These are phyloP conservation scores for Pseudonectria foliicola DNA, from an alignment of 2,329 filamentous ascomycete species.

Conservation along the genomic window DNA sequence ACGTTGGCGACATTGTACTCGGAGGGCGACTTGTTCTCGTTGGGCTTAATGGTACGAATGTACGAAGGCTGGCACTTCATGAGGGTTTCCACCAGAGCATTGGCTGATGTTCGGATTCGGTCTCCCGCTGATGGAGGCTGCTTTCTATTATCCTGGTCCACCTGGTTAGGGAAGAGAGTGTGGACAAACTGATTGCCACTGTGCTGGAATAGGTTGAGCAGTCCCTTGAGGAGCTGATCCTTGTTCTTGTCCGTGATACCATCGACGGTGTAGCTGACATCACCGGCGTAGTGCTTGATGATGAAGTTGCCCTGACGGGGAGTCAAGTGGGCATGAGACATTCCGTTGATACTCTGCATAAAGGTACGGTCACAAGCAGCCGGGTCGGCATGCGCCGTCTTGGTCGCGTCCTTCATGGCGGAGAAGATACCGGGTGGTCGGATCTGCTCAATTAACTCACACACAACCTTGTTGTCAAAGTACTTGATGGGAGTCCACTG, in stretches of 20 bases:
- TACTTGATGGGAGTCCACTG: conserved; percentile 99
- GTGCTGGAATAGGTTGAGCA: conserved; percentile 77
- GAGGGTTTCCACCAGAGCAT: conserved; percentile 86
- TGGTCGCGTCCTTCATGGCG: conserved; percentile 93
- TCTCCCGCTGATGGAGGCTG: conserved; percentile 92
- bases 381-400: conserved; percentile 95
- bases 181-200: conserved; percentile 85
- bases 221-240: conserved; percentile 89
- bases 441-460: conserved; percentile 89
- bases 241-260: conserved; percentile 99
- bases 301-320: conserved; percentile 94
- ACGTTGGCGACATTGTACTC: conserved; percentile 93
- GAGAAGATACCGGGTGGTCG: conserved; percentile 90
- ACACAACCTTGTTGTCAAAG: conserved; percentile 99
- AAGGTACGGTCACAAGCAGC: conserved; percentile 92
- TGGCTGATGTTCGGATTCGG: conserved; percentile 90
- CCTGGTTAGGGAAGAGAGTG: conserved; percentile 80
- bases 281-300: conserved; percentile 97
- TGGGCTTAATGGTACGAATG: conserved; percentile 98
- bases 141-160: conserved; percentile 92
- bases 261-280: conserved; percentile 88
- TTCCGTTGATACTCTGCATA: conserved; percentile 83
- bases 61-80: conserved; percentile 98
- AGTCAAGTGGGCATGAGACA: conserved; percentile 86
- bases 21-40: conserved; percentile 93